phyloP scores from a whole-genome alignment of 1,284 basidiomycete species.

The Lignosus rhinocerotis region DNA sequence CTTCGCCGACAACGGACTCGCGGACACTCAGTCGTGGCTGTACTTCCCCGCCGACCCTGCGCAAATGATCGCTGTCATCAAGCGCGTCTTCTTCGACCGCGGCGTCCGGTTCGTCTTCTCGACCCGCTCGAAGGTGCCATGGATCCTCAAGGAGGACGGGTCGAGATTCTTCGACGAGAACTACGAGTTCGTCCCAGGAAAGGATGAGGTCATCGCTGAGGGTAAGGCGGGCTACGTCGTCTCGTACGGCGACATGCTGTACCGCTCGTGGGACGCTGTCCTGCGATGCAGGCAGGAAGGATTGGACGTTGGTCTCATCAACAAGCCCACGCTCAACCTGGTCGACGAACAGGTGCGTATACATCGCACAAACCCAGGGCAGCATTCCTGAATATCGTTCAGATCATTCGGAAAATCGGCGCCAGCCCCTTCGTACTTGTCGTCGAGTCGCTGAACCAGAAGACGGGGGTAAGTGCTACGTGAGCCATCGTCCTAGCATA shows the following conservation, averaged over 20 bases:
- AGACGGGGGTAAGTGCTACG: constrained; percentile 66
- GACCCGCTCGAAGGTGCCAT: constrained; percentile 84
- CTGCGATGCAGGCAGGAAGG: constrained; percentile 69
- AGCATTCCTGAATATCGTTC: background rate
- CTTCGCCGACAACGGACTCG: constrained; percentile 84
- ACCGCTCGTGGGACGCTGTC: constrained; percentile 80
- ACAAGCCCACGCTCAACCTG: constrained; percentile 81
- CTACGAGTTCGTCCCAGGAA: constrained; percentile 80
- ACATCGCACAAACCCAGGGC: background rate
- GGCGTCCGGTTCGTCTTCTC: constrained; percentile 85
- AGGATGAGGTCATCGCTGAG: constrained; percentile 74
- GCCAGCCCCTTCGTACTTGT: constrained; percentile 75
- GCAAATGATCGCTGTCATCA: constrained; percentile 78
- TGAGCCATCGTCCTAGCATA: background rate
- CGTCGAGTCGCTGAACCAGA: constrained; percentile 84
- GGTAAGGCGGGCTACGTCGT: constrained; percentile 77
- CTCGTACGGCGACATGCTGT: constrained; percentile 80
- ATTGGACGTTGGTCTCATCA: constrained; percentile 78
- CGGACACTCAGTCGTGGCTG: constrained; percentile 73
- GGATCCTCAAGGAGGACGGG: constrained; percentile 78
- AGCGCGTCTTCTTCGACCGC: constrained; percentile 77
- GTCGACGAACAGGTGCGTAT: constrained; percentile 72
- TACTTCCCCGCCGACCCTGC: constrained; percentile 85
- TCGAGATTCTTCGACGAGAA: constrained; percentile 65
- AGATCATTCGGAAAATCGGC: constrained; percentile 72